Evolutionary conservation across 108 stramenopile genomes (phyloP), one percentile per base, ranked within the genome.

Genomic region (Fistulifera solaris): DNA sequence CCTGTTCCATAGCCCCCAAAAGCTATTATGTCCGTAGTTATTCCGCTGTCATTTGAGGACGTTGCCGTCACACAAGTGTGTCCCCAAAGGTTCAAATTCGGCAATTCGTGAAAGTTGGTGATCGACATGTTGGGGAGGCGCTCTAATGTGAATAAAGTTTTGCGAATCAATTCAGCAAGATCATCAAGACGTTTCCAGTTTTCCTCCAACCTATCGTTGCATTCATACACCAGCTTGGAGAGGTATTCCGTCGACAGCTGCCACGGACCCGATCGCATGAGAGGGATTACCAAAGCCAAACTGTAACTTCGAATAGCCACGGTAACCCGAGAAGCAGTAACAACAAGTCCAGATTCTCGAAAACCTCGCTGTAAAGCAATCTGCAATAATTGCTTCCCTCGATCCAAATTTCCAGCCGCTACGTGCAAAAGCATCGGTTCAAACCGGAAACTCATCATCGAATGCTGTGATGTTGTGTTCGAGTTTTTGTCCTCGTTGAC

Each of bases 1-100:
- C 90, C 86, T 13, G 52, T 70, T 25, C 90, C 90, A 56, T 88
- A 85, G 17, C 90, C 90, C 14, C 90, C 90, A 62, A 85, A 76
- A 13, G 76, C 68, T 15, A 73, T 51, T 12, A 87, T 46, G 27
- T 81, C 67, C 12, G 65, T 41, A n/a, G 16, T 14, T 0, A 28
- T 14, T 42, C 16, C 56, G 22, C 21, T 21, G 46, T 24, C 48
- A 1, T 41, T 4, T 17, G 35, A 5, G 52, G 15, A 22, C 19
- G 56, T 66, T 42, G 81, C 52, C 35, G 61, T 52, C 0, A 65
- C 54, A 10, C 58, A 66, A 1, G 79, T 71, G 45, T 75, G 72
- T 42, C 75, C 78, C 86, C 86, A 88, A 12, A 92, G 41, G 56
- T 78, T 76, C 19, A 92, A 53, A 16, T 58, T 15, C 19, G 89